Base-by-base conservation (phyloP, 2,329 filamentous ascomycete genomes). In the Ophiostoma sp. region DNA sequence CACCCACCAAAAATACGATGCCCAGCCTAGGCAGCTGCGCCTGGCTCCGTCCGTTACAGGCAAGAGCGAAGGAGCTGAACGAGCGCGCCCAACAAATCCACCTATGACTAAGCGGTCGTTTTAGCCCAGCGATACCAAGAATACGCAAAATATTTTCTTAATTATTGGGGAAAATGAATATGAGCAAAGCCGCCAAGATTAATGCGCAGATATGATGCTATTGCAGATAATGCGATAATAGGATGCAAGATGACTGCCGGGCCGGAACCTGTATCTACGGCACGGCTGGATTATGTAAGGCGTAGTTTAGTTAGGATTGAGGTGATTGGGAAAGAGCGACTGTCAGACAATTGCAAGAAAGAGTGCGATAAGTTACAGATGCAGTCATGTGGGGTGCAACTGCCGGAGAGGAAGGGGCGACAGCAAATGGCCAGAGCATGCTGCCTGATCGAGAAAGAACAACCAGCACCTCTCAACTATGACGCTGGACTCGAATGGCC, bases 401-500 rank as follows among this genome's bases (percentile, higher is more conserved):
- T n/a, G 11, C 20, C 20, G 44, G 44, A 48, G 41, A 44, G 44
- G 44, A 48, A 48, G 44, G 44, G n/a, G 44, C 44, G 44, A 48
- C 39, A 15, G 39, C 39, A 41, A n/a, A 48, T n/a, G 44, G 7
- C 44, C 4, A 41, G 39, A 41, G 39, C 39, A 48, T 20, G 44
- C 44, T 48, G 44, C 44, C 44, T 48, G 44, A n/a, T 48, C 15
- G 44, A 48, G 44, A 20, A 48, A 48, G 44, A 48, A n/a, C 17
- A 48, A n/a, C 44, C 44, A 48, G 20, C 36, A 39, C 44, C 4
- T 20, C 6, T 3, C 15, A 20, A n/a, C 17, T 23, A 57, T 57
- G 52, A 57, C 52, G 52, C 52, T 13, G 52, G 13, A 57, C n/a
- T 4, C 23, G 15, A 62, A 10, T 66, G 69, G 39, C 73, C 73